Base-by-base conservation (phyloP, 2,329 filamentous ascomycete species). In the Intubia oerlemansii region DNA sequence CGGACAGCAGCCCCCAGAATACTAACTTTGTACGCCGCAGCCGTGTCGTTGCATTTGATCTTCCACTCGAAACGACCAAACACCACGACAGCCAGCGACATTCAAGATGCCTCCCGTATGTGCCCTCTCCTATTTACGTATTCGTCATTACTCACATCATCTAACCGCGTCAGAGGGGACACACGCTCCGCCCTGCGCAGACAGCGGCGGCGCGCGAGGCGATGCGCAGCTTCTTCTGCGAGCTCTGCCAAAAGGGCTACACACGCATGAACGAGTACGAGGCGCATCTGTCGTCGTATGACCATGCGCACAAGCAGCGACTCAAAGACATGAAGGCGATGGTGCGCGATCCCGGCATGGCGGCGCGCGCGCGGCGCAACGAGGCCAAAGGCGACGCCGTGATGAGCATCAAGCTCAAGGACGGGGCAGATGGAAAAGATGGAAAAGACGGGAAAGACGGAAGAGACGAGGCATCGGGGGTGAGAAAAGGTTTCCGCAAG, bases 181-280 rank as follows among this genome's bases (percentile, higher is more conserved):
- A 66, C 37, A 67, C 63, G 5, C 56, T 68, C 2, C 64, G 64
- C 2, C 56, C 61, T 5, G 62, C 64, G 32, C 61, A 66, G 41
- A 69, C 64, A 14, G 54, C 59, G 16, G 63, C 64, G 3, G 80
- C 79, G 7, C 72, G 78, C 36, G 75, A 79, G 42, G 78, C 79
- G 11, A 60, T 79, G 27, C 76, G 72, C 43, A 70, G 77, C 19
- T 88, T 90, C 53, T 82, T 78, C 54, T 90, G 74, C 56, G 66
- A 72, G 23, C 66, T 95, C 31, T 95, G 88, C 57, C 71, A 76
- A 38, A 95, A 95, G 54, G 85, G 84, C 42, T 98, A 95, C 53
- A 71, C 74, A 2, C 81, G 88, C 32, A 85, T 91, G 62, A 85
- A 90, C 46, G 85, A 95, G 48, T 93, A 90, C 49, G 85, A 95